phyloP scores from a whole-genome alignment of 2,329 filamentous ascomycete genomes.

The Zymoseptoria passerinii region DNA sequence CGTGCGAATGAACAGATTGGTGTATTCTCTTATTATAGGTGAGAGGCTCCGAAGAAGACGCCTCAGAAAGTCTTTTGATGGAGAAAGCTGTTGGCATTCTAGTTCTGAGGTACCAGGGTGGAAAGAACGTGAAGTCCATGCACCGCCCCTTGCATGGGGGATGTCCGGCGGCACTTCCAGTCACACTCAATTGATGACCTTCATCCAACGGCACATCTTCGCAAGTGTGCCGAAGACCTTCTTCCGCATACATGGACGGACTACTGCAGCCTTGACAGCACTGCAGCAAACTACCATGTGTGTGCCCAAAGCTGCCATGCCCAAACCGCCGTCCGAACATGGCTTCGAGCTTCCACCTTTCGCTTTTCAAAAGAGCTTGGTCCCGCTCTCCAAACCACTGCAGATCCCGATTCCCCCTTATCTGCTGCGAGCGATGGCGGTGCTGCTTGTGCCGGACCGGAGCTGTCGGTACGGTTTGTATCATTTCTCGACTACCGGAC shows the following conservation, averaged over 20 bases:
- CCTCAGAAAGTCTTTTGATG: too few relatives aligned
- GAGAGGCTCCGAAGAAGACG: background rate
- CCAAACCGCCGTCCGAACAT: background rate
- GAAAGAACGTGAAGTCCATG: too few relatives aligned
- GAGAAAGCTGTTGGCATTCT: too few relatives aligned
- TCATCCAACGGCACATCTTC: background rate
- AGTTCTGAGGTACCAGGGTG: too few relatives aligned
- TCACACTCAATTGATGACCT: too few relatives aligned
- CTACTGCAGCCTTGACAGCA: background rate
- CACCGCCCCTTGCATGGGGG: background rate
- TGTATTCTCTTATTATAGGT: background rate
- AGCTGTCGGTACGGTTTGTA: background rate
- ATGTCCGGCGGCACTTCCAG: background rate
- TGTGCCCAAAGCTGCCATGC: background rate
- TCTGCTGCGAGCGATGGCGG: background rate
- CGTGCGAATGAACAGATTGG: background rate
- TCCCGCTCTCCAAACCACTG: background rate
- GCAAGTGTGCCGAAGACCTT: background rate
- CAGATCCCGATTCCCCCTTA: background rate
- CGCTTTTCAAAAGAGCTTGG: background rate
- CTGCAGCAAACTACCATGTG: background rate
- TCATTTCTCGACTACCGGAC: background rate
- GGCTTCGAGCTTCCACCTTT: background rate
- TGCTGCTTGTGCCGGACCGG: background rate
- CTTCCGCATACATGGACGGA: background rate